Conservation (phyloP, 2,329 filamentous ascomycete species). For the Harringtonia lauricola region DNA sequence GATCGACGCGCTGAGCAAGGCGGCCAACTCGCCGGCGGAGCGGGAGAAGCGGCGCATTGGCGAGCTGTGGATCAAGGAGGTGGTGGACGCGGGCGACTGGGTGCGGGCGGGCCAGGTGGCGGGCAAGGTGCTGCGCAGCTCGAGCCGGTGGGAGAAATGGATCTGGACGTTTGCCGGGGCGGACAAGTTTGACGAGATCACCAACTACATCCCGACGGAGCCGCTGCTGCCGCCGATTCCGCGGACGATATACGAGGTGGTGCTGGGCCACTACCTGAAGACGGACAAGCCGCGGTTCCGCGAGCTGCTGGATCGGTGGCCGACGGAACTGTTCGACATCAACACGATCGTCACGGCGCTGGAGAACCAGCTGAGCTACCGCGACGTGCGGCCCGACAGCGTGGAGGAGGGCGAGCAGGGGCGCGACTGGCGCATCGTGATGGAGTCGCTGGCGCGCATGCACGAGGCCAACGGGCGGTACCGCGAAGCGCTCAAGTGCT, state of each 20-base stretch:
- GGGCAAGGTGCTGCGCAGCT: conserved; percentile 68
- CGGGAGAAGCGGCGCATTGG: conserved; percentile 86
- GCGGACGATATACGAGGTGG: conserved; percentile 74
- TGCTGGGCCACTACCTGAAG: conserved; percentile 81
- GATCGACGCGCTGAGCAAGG: conserved; percentile 46
- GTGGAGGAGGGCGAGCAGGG: conserved; percentile 62
- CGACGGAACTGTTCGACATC: conserved; percentile 73
- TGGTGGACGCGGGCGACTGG: conserved; percentile 70
- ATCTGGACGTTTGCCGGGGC: conserved; percentile 84
- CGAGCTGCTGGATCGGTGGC: conserved; percentile 73
- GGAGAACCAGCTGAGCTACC: conserved; percentile 69
- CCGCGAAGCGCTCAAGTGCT: conserved; percentile 76
- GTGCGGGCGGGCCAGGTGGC: conserved; percentile 65
- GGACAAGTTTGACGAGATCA: conserved; percentile 81
- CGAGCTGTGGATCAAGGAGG: conserved; percentile 84
- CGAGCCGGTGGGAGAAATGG: conserved; percentile 89
- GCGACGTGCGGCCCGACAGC: conserved; percentile 64
- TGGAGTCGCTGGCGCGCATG: conserved; percentile 73
- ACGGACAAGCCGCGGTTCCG: conserved; percentile 65
- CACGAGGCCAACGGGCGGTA: conserved; percentile 73
- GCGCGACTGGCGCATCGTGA: conserved; percentile 81
- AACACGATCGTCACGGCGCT: conserved; percentile 65
- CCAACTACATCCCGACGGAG: conserved; percentile 66
- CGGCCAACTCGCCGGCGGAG: conserved; percentile 56
- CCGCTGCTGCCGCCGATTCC: conserved; percentile 71